Evolutionary conservation across 345 rosid species (phyloP).

Genomic region (Citrus glauca): DNA sequence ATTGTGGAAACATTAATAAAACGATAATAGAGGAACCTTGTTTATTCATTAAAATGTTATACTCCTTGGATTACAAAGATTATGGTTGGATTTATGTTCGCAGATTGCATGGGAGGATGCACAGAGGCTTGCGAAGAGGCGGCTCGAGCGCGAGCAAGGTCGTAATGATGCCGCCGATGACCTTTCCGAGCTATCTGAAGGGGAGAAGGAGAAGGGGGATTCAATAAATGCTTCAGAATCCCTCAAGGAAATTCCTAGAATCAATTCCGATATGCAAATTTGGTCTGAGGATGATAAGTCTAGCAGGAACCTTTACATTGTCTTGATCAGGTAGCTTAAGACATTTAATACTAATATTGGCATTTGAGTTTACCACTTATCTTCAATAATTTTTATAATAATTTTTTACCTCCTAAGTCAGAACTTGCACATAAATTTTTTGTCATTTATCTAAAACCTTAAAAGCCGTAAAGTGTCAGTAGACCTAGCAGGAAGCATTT

Average conservation of each 20-base stretch:
- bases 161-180: slow-evolving; percentile 71
- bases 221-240: slow-evolving; percentile 31
- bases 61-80: not conserved
- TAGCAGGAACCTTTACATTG: slow-evolving; percentile 62
- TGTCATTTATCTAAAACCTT: no score
- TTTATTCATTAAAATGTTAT: not conserved
- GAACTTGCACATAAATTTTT: no score
- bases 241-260: slow-evolving; percentile 35
- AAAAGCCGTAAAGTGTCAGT: no score
- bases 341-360: no score
- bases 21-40: no score
- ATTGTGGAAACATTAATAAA: not conserved
- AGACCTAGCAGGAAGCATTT: no score
- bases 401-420: no score
- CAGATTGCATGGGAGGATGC: slow-evolving; percentile 76
- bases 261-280: slow-evolving; percentile 59
- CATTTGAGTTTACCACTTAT: no score
- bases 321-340: slow-evolving; percentile 53
- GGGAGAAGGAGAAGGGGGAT: slow-evolving; percentile 71
- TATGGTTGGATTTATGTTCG: not conserved
- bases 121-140: slow-evolving; percentile 54
- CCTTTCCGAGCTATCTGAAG: slow-evolving; percentile 81
- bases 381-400: no score
- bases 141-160: slow-evolving; percentile 68
- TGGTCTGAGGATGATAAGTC: slow-evolving; percentile 72